Evolutionary conservation across 306 rosid genomes (phyloP).

Genomic region (Prunus padus): DNA sequence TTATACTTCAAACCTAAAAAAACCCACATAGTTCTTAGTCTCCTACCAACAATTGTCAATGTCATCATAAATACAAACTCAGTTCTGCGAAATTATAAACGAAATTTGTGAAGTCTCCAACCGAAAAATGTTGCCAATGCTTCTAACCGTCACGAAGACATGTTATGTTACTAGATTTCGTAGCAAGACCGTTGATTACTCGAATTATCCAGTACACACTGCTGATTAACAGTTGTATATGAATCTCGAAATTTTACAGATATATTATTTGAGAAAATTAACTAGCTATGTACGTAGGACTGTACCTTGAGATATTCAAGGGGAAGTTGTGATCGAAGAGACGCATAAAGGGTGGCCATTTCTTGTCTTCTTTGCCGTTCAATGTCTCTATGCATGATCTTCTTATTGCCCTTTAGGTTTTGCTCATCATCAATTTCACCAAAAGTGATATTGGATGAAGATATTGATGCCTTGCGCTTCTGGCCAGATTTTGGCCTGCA

Average conservation of each 20-base stretch:
- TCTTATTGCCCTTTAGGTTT: conserved; percentile 17
- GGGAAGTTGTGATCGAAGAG: conserved; percentile 39
- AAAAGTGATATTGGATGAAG: neutral
- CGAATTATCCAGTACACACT: neutral
- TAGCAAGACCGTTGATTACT: neutral
- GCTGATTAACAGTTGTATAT: neutral
- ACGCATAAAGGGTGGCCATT: conserved; percentile 41
- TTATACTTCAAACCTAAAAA: too few species aligned
- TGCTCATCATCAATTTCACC: conserved; percentile 1
- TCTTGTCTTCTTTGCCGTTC: conserved; percentile 54
- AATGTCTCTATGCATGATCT: conserved; percentile 38
- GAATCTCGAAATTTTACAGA: neutral
- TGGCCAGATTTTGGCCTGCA: neutral
- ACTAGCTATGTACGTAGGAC: too few species aligned
- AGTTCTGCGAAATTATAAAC: too few species aligned
- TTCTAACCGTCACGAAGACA: neutral
- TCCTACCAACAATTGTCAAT: too few species aligned
- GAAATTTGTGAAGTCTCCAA: too few species aligned
- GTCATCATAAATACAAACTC: too few species aligned
- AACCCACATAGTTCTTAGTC: too few species aligned
- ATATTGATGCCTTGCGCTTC: conserved; percentile 8
- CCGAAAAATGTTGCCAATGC: too few species aligned
- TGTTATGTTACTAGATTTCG: neutral
- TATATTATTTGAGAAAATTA: neutral
- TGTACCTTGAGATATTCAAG: conserved; percentile 38